Evolutionary conservation across 1,284 basidiomycete genomes (phyloP), one percentile per base, ranked within the genome.

Genomic region (Puccinia horiana): DNA sequence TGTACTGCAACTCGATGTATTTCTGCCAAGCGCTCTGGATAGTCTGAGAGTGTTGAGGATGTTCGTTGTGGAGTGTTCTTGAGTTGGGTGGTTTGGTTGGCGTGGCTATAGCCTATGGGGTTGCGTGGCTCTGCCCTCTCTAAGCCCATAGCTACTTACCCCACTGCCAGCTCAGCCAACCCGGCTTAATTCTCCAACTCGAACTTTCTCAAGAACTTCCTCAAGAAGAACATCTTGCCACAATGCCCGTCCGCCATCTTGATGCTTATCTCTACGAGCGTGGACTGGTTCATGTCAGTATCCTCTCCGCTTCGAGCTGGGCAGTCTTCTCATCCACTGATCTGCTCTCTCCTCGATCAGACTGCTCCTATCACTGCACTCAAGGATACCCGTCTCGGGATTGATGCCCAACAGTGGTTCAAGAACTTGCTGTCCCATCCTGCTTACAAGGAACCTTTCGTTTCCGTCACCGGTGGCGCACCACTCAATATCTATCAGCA

Each of bases 351-450:
- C 44, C 9, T 79, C 42, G 85, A 88, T 93, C 92, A 94, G 88
- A 92, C 92, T 70, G 91, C 93, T 77, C 92, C 94, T 37, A 90
- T 99, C 79, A 91, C 91, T 83, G 91, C 93, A 8, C 90, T 99
- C 78, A 91, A 93, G 70, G 94, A 97, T 87, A 94, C 96, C 77
- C 93, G 97, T 76, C 92, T 99, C 40, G 96, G 96, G 72, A 98
- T 99, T 87, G 97, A 99, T 90, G 94, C 95, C 9, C 92, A 93
- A 20, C 92, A 93, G 88, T 99, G 98, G 88, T 90, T 99, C 69
- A 90, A 92, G 77, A 90, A 90, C 80, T 90, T 99, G 83, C 92
- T 93, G 40, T 92, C 94, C 82, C 91, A 90, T 83, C 91, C 93
- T 0, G 90, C 92, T 11, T 88, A 89, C 18, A 91, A 93, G 61